Evolutionary conservation across 345 rosid species (phyloP), one percentile per base, ranked within the genome.

Genomic region (Lepidium sativum): DNA sequence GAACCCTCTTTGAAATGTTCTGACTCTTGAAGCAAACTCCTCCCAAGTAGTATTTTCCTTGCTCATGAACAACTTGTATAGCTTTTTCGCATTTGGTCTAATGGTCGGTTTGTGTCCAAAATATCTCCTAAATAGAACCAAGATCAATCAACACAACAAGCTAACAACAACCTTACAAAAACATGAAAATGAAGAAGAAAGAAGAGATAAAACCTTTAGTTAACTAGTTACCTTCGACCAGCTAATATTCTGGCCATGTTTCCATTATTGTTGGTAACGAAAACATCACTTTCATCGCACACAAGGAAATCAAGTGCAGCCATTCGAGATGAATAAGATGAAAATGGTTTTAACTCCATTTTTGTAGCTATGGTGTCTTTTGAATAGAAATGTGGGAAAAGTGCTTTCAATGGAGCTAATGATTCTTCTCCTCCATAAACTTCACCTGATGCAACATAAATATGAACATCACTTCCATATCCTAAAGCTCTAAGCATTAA

Each of bases 391-490:
- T 94, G 82, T 1, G 99, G 97, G 81, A 94, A 94, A 23, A 91
- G 89, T 35, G 81, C 82, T 78, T 85, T 91, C 38, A 95, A 55
- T 54, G 97, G 91, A 68, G 86, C 89, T 61, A 91, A 71, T 15
- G 97, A 81, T 69, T 81, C 84, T 72, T 88, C 91, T 65, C 96
- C 92, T 73, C 91, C 81, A 56, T 91, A 95, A 4, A 95, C 94
- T 75, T 85, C 97, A 60, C 99, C 99, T 9, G 99, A 95, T 55
- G 99, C 99, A 68, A 95, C 99, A 55, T 91, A 95, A 47, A 95
- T 86, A 72, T 91, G 89, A 54, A 88, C 89, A 29, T 88, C 86
- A 2, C 88, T 86, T 56, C 92, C 95, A 74, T 95, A 95, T 54
- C 99, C 99, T 45, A 95, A 77, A 20, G 95, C 96, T 78, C 99